Evolutionary conservation across 2,329 filamentous ascomycete genomes (phyloP), one percentile per base, ranked within the genome.

Genomic region (Epichloe glyceriae): DNA sequence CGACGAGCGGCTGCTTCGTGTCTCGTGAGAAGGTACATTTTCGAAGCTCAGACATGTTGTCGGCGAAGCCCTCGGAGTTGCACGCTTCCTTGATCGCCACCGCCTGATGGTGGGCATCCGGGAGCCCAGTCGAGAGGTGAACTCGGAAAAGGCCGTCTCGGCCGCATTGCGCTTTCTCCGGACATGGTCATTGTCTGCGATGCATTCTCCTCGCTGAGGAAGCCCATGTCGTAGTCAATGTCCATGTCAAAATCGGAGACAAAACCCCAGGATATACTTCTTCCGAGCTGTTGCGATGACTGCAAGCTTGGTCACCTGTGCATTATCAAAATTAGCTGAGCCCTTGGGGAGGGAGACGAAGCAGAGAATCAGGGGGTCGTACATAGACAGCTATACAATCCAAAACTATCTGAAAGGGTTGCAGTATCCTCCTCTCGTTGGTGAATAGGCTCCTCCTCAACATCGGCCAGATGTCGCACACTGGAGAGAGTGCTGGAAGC

Each of bases 41-140:
- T 95, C 89, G 47, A 95, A 78, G 15, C 80, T 87, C 22, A 91
- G 76, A 60, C 96, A 91, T 41, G 93, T 95, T 55, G 84, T 83
- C 0, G 88, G 85, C 0, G 71, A 74, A 12, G 73, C 67, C 44
- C 72, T 70, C 14, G 69, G 63, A 50, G 70, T 72, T n/a, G 68
- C 62, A 37, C 71, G 70, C 53, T 70, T 71, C 37, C 63, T 67
- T 0, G 71, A 69, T 51, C 68, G 73, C 75, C 75, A 79, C 19
- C 73, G 72, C 1, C 70, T 67, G 40, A 80, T 65, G 48, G 71
- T 72, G 20, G 75, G 71, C 46, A 81, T 75, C 56, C 82, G 77
- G 54, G 79, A 77, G 61, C 80, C 79, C 58, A 90, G 67, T 59
- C 85, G 78, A 55, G 80, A 74, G 47, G 83, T 76, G 53, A 89